These are phyloP conservation scores for Coniochaeta sp. DNA, from an alignment of 2,329 filamentous ascomycete species.

Conservation along the genomic window DNA sequence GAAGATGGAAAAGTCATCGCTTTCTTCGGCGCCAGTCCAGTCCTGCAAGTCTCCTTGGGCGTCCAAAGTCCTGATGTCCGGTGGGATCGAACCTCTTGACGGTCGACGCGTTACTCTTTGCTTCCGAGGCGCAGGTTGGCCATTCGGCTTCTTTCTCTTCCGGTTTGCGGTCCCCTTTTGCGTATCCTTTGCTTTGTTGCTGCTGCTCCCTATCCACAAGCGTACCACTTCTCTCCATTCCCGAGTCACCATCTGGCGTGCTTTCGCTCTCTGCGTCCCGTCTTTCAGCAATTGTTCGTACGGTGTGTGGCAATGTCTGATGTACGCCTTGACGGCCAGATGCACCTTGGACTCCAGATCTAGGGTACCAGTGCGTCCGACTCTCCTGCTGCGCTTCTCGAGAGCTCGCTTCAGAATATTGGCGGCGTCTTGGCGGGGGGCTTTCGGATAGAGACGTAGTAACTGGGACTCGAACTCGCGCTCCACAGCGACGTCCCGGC, in stretches of 20 bases:
- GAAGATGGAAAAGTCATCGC: background rate
- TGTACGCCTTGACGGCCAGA: constrained; percentile 41
- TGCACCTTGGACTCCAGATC: constrained; percentile 29
- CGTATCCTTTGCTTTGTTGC: background rate
- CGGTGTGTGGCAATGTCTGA: constrained; percentile 38
- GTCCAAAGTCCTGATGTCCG: background rate
- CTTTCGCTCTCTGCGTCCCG: constrained; percentile 9
- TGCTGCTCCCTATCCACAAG: constrained; percentile 12
- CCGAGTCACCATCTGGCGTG: constrained; percentile 12
- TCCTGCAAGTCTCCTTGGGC: background rate
- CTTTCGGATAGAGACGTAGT: constrained; percentile 28
- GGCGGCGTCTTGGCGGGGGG: constrained; percentile 26
- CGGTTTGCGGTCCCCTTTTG: background rate
- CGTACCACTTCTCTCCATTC: constrained; percentile 12
- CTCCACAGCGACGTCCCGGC: constrained; percentile 26
- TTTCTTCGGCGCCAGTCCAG: background rate
- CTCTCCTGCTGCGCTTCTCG: constrained; percentile 36
- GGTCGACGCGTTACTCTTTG: background rate
- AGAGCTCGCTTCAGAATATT: constrained; percentile 32
- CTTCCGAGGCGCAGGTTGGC: background rate
- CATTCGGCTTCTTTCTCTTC: background rate
- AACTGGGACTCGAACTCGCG: constrained; percentile 26
- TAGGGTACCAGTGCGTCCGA: constrained; percentile 36
- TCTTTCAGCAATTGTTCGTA: constrained; percentile 33
- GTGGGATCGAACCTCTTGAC: background rate